A percentile compares a stretch with the other conserved stretches of the same genome.
Evolutionary conservation across 495 filamentous ascomycete species (phyloP).

Genomic region (Penicillium silybi): DNA sequence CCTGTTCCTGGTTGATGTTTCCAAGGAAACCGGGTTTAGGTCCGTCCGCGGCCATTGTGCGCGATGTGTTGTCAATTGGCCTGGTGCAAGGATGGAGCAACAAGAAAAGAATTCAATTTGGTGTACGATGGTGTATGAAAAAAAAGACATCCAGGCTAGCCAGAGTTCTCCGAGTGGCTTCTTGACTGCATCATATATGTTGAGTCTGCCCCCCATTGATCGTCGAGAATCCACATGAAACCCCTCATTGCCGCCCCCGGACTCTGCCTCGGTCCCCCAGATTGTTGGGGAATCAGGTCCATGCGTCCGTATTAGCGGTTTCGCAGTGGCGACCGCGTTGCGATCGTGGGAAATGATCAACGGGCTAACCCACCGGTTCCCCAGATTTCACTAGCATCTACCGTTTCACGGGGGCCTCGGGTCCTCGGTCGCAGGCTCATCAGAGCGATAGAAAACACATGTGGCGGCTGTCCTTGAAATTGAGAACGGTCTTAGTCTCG

Average conservation of each 20-base stretch:
- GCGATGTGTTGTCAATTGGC: not conserved
- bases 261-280: constrained; percentile 23
- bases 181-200: constrained; percentile 1
- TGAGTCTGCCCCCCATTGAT: constrained; percentile 1
- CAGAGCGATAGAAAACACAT: constrained; percentile 4
- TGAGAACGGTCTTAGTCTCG: not conserved
- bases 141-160: not conserved
- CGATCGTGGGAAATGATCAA: constrained; percentile 14
- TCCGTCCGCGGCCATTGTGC: constrained; percentile 20
- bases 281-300: constrained; percentile 4
- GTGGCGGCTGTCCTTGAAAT: not conserved
- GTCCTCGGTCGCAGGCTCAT: constrained; percentile 5
- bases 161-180: not conserved
- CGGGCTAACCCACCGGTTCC: constrained; percentile 8
- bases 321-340: constrained; percentile 1
- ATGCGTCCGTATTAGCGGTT: constrained; percentile 3
- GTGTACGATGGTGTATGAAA: not conserved
- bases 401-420: constrained; percentile 8
- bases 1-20: constrained; percentile 77
- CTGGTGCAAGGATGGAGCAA: not conserved
- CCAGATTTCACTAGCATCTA: constrained; percentile 9
- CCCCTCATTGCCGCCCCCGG: constrained; percentile 14
- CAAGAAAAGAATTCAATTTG: not conserved
- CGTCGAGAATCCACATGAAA: constrained; percentile 26
- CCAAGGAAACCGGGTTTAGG: constrained; percentile 69